A percentile compares a stretch with the other conserved stretches of the same genome.
Conservation (phyloP, 306 rosid species). For the Quercus robur region DNA sequence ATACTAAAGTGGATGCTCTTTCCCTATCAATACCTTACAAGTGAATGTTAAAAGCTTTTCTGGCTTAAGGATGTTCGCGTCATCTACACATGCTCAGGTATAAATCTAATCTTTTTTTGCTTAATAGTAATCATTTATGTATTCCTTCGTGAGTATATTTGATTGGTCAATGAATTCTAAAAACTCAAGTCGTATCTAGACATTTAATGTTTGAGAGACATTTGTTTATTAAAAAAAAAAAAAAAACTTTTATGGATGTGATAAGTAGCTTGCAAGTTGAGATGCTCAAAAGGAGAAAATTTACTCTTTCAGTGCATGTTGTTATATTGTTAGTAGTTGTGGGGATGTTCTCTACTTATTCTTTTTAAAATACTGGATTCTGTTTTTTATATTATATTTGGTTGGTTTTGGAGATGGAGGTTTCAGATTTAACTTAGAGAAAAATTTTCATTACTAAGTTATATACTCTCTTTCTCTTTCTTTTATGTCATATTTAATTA, state of each 20-base stretch:
- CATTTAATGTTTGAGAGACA: background rate
- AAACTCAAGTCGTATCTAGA: background rate
- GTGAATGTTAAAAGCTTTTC: background rate
- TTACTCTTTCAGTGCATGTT: background rate
- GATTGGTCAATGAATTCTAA: background rate
- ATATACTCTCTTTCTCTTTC: background rate
- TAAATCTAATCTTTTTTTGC: background rate
- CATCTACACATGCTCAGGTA: background rate
- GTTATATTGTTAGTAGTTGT: background rate
- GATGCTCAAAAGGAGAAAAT: too few species aligned
- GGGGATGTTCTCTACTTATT: background rate
- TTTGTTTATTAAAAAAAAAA: background rate
- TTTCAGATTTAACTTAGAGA: background rate
- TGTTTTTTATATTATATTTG: background rate
- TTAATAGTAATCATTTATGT: background rate
- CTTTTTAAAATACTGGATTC: background rate
- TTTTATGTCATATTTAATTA: background rate
- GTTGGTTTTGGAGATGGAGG: background rate
- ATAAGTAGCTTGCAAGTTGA: background rate
- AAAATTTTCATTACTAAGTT: background rate
- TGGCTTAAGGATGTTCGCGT: background rate
- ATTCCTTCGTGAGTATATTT: background rate
- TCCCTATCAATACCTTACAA: background rate
- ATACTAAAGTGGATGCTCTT: background rate
- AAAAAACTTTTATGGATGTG: background rate